These are phyloP conservation scores for Tolypocladium capitatum DNA, from an alignment of 2,329 filamentous ascomycete genomes.

Conservation along the genomic window DNA sequence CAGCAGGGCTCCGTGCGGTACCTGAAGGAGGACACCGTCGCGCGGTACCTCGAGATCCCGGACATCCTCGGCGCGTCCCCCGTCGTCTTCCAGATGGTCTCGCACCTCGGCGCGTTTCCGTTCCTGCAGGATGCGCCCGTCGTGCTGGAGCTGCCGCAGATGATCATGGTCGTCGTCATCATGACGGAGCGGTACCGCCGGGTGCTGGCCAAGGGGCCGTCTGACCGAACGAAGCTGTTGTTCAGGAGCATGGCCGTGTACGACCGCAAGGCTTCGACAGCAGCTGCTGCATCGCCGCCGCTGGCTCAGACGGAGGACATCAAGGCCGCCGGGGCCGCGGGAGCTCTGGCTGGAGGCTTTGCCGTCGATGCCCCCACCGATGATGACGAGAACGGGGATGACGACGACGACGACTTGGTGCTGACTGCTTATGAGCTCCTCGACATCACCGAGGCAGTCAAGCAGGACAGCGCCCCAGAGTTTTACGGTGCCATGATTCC, in stretches of 20 bases:
- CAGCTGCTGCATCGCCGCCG: constrained; percentile 3
- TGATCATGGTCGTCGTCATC: constrained; percentile 60
- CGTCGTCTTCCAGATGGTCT: constrained; percentile 58
- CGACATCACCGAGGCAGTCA: constrained; percentile 48
- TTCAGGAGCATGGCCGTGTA: constrained; percentile 62
- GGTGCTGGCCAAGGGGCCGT: constrained; percentile 44
- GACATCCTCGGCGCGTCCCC: constrained; percentile 54
- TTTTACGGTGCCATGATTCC: constrained; percentile 57
- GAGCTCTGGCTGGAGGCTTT: constrained; percentile 21
- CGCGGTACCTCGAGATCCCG: constrained; percentile 60
- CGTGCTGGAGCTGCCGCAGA: constrained; percentile 54
- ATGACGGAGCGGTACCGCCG: constrained; percentile 56
- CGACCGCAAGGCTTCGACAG: constrained; percentile 40
- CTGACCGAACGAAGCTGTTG: constrained; percentile 48
- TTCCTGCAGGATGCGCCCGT: constrained; percentile 58
- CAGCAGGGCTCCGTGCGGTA: constrained; percentile 47
- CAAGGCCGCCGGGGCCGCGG: background rate
- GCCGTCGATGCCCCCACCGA: constrained; percentile 31
- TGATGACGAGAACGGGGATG: constrained; percentile 29
- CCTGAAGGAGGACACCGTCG: constrained; percentile 55
- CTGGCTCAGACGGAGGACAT: background rate
- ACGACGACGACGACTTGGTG: constrained; percentile 48
- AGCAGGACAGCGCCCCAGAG: constrained; percentile 33
- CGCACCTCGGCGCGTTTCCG: constrained; percentile 60
- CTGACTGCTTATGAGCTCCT: constrained; percentile 56